phyloP scores from a whole-genome alignment of 2,329 filamentous ascomycete genomes.

The Pseudonectria foliicola region DNA sequence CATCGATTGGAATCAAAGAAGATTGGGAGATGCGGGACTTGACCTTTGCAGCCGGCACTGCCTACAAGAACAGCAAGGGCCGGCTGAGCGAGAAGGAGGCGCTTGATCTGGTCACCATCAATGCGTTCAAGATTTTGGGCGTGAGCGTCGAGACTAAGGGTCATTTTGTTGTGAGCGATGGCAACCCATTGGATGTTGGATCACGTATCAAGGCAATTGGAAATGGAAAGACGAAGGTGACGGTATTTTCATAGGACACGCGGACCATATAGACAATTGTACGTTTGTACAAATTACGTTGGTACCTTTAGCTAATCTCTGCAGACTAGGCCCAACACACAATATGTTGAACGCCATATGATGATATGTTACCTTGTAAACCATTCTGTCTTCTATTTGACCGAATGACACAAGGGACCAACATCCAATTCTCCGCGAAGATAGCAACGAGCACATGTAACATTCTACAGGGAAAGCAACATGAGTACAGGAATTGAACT shows the following conservation, averaged over 20 bases:
- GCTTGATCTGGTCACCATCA: conserved; percentile 48
- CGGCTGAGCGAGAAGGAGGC: conserved; percentile 47
- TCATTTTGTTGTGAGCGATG: conserved; percentile 58
- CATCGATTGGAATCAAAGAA: conserved; percentile 53
- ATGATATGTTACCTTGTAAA: too few relatives aligned
- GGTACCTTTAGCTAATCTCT: too few relatives aligned
- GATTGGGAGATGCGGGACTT: conserved; percentile 57
- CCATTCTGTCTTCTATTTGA: too few relatives aligned
- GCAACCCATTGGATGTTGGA: conserved; percentile 54
- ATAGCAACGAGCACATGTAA: too few relatives aligned
- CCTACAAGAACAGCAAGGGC: conserved; percentile 48
- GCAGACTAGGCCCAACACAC: too few relatives aligned
- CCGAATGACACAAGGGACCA: too few relatives aligned
- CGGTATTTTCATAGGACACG: conserved; percentile 31
- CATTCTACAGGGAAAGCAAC: too few relatives aligned
- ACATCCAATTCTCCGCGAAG: too few relatives aligned
- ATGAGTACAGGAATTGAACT: too few relatives aligned
- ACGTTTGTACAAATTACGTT: too few relatives aligned
- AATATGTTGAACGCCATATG: too few relatives aligned
- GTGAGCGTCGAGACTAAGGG: conserved; percentile 24
- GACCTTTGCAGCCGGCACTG: conserved; percentile 52
- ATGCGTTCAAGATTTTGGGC: conserved; percentile 52
- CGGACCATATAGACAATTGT: too few relatives aligned
- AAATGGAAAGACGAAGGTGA: conserved; percentile 23
- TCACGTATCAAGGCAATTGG: conserved; percentile 48